Base-by-base conservation (phyloP, 2,329 filamentous ascomycete species). In the Hortaea sp. region DNA sequence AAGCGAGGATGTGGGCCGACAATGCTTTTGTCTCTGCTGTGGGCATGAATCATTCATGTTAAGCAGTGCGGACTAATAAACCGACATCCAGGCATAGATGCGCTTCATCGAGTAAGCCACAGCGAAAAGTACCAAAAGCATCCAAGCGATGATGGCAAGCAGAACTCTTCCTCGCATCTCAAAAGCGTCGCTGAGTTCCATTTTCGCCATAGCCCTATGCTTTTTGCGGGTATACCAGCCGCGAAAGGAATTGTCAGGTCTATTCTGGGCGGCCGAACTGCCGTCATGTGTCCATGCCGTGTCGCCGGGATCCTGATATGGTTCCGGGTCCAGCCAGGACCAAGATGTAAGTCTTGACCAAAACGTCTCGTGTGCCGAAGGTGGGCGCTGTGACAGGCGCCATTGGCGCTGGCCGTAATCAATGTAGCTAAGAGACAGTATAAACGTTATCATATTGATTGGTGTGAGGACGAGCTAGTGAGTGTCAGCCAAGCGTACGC, bases 151-250 rank as follows among this genome's bases (percentile, higher is more conserved):
- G 56, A 84, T 58, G 1, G 63, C 67, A 4, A 73, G 58, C 27
- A 82, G 64, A n/a, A 84, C 72, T 13, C 66, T 66, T 7, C 68
- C 65, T 27, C 78, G 71, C 60, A 83, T 68, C 59, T 76, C 73
- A 52, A 85, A 79, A 3, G 81, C 81, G 57, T 84, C 79, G 3
- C 69, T 70, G 11, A 80, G 71, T 60, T 85, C 78, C 69, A 81
- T 68, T 59, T 67, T 74, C 57, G 81, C 72, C 44, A 85, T 67
- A 59, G 80, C 78, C 49, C 74, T 56, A 38, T 70, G 67, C 57
- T 68, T 71, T 57, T 64, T 69, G 13, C 63, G 53, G 12, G 64
- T 44, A 51, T 66, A 63, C 68, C 68, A 71, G 29, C 55, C 48
- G 29, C 42, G 43, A 29, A 32, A 52, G 4, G 50, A 39, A 34